Evolutionary conservation across 2,329 filamentous ascomycete species (phyloP).

Genomic region (Pseudogymnoascus sp.): DNA sequence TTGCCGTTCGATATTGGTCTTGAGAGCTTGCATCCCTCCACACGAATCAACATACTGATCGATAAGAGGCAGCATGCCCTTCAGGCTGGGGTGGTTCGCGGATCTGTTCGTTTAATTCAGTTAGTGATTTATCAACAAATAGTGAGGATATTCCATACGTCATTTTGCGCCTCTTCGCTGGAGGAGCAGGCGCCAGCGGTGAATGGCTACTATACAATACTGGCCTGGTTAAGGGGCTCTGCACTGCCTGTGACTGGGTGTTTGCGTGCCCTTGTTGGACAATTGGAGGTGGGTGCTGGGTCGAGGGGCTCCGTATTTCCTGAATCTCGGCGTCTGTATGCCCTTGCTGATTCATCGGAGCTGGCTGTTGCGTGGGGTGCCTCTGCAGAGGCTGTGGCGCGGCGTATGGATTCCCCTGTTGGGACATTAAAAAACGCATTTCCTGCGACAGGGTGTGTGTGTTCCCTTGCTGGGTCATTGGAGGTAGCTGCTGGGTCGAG

Average conservation of each 20-base stretch:
- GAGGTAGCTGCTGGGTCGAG: not conserved
- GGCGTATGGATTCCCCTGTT: not conserved
- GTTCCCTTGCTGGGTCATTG: not conserved
- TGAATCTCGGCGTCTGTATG: not conserved
- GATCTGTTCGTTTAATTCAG: not conserved
- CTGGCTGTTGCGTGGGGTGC: not conserved
- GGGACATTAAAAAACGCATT: no score
- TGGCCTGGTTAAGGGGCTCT: not conserved
- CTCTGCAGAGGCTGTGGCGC: not conserved
- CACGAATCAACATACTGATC: not conserved
- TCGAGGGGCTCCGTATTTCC: not conserved
- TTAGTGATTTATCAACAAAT: not conserved
- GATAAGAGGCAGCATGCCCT: not conserved
- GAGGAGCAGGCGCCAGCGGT: not conserved
- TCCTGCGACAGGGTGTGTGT: not conserved
- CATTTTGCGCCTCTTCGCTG: not conserved
- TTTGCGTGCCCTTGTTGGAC: not conserved
- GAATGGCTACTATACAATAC: not conserved
- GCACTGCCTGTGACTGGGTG: not conserved
- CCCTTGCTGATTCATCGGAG: not conserved
- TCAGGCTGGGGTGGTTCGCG: not conserved
- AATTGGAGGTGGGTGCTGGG: not conserved
- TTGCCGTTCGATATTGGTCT: slow-evolving; percentile 30
- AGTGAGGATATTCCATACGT: not conserved
- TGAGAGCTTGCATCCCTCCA: not conserved